Evolutionary conservation across 1,284 basidiomycete species (phyloP).

Genomic region (Cystobasidium sp.): DNA sequence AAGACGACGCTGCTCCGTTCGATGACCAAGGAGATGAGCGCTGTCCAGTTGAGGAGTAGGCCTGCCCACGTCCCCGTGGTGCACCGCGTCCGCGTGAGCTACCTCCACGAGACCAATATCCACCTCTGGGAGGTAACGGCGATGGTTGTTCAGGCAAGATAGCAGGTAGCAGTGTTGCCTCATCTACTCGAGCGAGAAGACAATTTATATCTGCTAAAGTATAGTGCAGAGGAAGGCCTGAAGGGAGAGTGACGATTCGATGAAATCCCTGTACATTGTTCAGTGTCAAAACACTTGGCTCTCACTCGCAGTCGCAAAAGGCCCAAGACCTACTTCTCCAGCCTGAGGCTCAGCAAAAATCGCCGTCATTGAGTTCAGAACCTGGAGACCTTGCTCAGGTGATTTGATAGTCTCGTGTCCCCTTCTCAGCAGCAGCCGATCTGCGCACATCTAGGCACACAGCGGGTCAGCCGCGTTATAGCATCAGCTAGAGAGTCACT

Average conservation of each 20-base stretch:
- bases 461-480: background rate
- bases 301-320: background rate
- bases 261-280: slow-evolving; percentile 49
- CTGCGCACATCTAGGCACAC: slow-evolving; percentile 45
- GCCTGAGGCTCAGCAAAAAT: slow-evolving; percentile 46
- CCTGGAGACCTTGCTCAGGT: slow-evolving; percentile 47
- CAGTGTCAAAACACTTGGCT: background rate
- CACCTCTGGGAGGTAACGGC: background rate
- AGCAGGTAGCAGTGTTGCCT: background rate
- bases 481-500: background rate
- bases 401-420: slow-evolving; percentile 51
- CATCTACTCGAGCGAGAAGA: slow-evolving; percentile 18
- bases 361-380: slow-evolving; percentile 48
- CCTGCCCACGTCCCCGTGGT: background rate
- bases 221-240: slow-evolving; percentile 41
- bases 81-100: background rate
- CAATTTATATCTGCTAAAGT: slow-evolving; percentile 41
- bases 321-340: slow-evolving; percentile 45
- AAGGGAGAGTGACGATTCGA: slow-evolving; percentile 48
- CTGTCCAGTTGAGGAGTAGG: too few species aligned
- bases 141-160: slow-evolving; percentile 2
- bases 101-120: background rate
- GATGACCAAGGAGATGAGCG: background rate
- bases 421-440: slow-evolving; percentile 39
- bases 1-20: too few species aligned